Conservation (phyloP, 441 rosid genomes). For the Metrosideros polymorpha region DNA sequence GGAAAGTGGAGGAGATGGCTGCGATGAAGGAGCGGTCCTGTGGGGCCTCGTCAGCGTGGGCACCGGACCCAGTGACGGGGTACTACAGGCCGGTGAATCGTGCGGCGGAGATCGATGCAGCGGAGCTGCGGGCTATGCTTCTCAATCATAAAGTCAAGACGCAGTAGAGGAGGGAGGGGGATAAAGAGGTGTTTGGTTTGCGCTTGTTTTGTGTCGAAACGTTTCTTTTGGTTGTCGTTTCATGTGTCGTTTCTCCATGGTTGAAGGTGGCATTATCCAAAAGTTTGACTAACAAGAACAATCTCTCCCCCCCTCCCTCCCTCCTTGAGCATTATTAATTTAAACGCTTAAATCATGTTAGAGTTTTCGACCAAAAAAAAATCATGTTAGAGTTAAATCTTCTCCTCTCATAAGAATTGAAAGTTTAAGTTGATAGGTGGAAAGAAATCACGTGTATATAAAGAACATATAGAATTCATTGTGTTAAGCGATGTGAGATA, state of each 20-base stretch:
- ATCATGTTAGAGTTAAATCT: neutral
- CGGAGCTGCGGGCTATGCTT: slow-evolving; percentile 54
- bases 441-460: too few relatives aligned
- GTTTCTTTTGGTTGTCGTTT: neutral
- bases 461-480: too few relatives aligned
- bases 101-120: slow-evolving; percentile 51
- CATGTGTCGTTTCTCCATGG: neutral
- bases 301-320: neutral
- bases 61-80: slow-evolving; percentile 66
- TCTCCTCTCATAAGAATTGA: neutral
- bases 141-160: slow-evolving; percentile 35
- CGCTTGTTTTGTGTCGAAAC: neutral
- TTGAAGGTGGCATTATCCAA: neutral
- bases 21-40: slow-evolving; percentile 17
- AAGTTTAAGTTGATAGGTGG: too few relatives aligned
- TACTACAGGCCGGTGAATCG: slow-evolving; percentile 53
- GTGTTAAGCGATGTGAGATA: too few relatives aligned
- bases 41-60: slow-evolving; percentile 43
- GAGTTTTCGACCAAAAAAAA: too few relatives aligned
- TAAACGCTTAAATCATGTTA: neutral
- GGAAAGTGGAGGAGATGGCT: slow-evolving; percentile 24
- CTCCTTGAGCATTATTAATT: neutral
- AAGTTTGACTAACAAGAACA: neutral
- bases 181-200: neutral
- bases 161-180: neutral